Evolutionary conservation across 2,329 filamentous ascomycete species (phyloP).

Genomic region (Ophiostoma ulmi): DNA sequence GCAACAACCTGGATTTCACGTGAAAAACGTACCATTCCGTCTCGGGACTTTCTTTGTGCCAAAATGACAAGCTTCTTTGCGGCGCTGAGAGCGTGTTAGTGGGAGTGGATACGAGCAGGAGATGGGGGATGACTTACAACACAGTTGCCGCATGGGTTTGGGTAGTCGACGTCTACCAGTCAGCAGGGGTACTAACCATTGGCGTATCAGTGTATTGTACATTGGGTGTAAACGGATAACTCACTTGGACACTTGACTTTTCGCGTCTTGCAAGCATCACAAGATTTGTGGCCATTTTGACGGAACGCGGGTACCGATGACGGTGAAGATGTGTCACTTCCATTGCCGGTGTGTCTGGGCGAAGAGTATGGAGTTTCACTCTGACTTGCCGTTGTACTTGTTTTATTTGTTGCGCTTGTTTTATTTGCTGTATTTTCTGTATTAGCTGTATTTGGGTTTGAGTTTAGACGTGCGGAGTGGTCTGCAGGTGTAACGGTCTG

Average conservation of each 20-base stretch:
- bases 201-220: neutral
- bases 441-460: neutral
- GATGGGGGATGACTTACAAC: conserved; percentile 15
- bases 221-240: conserved; percentile 6
- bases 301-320: neutral
- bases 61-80: conserved; percentile 24
- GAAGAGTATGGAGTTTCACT: neutral
- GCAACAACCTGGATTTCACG: neutral
- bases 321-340: conserved; percentile 4
- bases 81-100: conserved; percentile 22
- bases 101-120: neutral
- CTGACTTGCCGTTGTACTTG: neutral
- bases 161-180: conserved; percentile 23
- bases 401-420: neutral
- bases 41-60: conserved; percentile 24
- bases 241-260: conserved; percentile 40
- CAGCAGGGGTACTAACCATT: neutral
- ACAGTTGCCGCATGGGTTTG: conserved; percentile 23
- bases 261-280: conserved; percentile 39
- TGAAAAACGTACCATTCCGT: conserved; percentile 20
- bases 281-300: conserved; percentile 31
- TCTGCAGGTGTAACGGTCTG: conserved; percentile 3
- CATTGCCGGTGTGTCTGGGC: neutral
- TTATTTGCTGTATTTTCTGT: neutral
- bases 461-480: neutral